These are phyloP conservation scores for Termitomyces sp. DNA, from an alignment of 768 basidiomycete species.

Conservation along the genomic window DNA sequence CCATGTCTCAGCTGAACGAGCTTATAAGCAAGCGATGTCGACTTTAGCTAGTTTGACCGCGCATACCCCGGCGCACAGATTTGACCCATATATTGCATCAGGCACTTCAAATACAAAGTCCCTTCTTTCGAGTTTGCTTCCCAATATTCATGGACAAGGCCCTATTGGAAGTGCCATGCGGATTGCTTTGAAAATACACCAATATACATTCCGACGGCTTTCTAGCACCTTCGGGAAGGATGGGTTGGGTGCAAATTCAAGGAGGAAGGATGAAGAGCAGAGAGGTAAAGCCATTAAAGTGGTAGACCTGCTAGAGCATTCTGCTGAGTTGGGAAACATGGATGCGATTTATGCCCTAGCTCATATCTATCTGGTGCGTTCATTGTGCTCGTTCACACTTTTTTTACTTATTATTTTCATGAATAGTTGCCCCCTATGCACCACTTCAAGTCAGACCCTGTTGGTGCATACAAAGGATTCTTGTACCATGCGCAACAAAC, in stretches of 20 bases:
- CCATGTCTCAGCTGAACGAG: conserved; percentile 51
- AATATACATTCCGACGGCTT: conserved; percentile 48
- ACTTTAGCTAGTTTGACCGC: conserved; percentile 67
- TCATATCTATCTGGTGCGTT: conserved; percentile 61
- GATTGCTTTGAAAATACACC: conserved; percentile 62
- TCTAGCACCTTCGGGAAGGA: conserved; percentile 38
- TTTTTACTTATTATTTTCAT: neutral
- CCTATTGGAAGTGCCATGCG: conserved; percentile 70
- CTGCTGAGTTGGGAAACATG: conserved; percentile 70
- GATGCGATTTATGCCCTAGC: conserved; percentile 73
- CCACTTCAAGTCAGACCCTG: conserved; percentile 60
- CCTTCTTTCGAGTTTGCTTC: conserved; percentile 62
- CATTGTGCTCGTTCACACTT: neutral
- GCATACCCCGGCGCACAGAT: conserved; percentile 50
- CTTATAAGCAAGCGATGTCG: conserved; percentile 71
- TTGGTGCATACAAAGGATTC: conserved; percentile 62
- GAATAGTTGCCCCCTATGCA: conserved; percentile 69
- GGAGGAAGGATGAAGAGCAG: conserved; percentile 63
- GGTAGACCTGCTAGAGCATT: conserved; percentile 75
- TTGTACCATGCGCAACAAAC: conserved; percentile 59
- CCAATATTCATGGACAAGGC: conserved; percentile 73
- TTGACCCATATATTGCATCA: conserved; percentile 48
- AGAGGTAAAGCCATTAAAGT: conserved; percentile 76
- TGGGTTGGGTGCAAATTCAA: conserved; percentile 35
- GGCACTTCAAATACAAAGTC: conserved; percentile 42